phyloP scores from a whole-genome alignment of 768 basidiomycete genomes.

The Ephemerocybe angulata region DNA sequence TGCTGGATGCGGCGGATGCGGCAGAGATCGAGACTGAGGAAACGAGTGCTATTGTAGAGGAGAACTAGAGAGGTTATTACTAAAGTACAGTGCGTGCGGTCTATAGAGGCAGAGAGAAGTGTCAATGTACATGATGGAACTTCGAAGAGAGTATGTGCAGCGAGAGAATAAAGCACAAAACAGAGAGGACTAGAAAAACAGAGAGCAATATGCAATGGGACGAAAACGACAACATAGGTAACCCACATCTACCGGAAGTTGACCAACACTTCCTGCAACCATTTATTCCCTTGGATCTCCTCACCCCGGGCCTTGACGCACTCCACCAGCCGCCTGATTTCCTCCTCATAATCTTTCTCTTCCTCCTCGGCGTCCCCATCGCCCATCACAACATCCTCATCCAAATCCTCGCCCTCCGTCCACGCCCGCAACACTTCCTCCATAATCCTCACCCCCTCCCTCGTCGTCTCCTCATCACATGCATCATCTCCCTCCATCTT shows the following conservation, averaged over 20 bases:
- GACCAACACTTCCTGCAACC: not conserved
- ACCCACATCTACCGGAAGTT: not conserved
- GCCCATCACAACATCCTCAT: slow-evolving; percentile 29
- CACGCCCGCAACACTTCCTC: slow-evolving; percentile 75
- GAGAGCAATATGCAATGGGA: not conserved
- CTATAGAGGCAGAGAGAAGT: too few relatives aligned
- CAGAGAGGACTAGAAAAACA: not conserved
- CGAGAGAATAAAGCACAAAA: not conserved
- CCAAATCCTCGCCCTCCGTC: slow-evolving; percentile 39
- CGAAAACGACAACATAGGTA: not conserved
- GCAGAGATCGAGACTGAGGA: too few relatives aligned
- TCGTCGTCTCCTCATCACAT: slow-evolving; percentile 51
- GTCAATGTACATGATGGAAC: too few relatives aligned
- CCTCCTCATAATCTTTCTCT: not conserved
- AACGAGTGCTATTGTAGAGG: too few relatives aligned
- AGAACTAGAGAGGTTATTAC: too few relatives aligned
- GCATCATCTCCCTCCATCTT: not conserved
- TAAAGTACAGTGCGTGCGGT: not conserved
- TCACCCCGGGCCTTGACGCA: not conserved
- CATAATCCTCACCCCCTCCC: slow-evolving; percentile 78
- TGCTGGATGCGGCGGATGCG: too few relatives aligned
- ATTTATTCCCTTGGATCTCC: not conserved
- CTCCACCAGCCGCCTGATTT: slow-evolving; percentile 9
- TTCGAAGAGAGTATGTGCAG: not conserved
- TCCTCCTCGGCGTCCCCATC: not conserved